Conservation (phyloP, 345 rosid genomes). For the Eucalyptus regnans region DNA sequence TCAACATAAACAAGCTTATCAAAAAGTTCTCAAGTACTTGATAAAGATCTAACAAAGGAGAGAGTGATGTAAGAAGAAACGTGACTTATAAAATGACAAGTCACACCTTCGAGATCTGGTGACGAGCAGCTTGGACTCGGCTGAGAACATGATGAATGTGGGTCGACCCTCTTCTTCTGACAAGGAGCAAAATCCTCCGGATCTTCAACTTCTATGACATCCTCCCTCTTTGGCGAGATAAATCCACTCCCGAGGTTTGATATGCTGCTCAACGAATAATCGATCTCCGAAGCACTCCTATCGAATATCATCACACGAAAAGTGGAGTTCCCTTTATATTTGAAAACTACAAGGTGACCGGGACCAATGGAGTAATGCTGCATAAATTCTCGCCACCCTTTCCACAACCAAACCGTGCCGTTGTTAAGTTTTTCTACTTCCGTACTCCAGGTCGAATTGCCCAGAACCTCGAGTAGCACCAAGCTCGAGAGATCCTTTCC, state of each 20-base stretch:
- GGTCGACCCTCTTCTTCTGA: neutral
- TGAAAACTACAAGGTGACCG: neutral
- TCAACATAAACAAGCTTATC: neutral
- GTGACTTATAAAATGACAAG: neutral
- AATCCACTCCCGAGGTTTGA: slow-evolving; percentile 1
- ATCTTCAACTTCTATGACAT: neutral
- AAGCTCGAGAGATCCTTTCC: neutral
- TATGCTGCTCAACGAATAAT: neutral
- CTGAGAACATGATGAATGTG: neutral
- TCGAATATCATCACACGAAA: neutral
- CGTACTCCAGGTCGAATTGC: neutral
- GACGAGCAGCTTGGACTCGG: neutral
- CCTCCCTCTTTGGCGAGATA: neutral
- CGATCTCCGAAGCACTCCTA: neutral
- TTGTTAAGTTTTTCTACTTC: neutral
- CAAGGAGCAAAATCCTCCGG: neutral
- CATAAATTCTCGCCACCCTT: neutral
- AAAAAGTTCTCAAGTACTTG: neutral
- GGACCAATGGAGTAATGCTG: neutral
- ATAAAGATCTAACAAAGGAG: neutral
- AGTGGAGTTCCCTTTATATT: neutral
- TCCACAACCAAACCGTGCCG: neutral
- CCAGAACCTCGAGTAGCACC: neutral
- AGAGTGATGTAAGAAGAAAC: neutral
- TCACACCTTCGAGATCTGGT: neutral